A percentile compares a stretch with the other conserved stretches of the same genome.
These are phyloP conservation scores for Mycena indigotica DNA, from an alignment of 768 basidiomycete species.

Conservation along the genomic window DNA sequence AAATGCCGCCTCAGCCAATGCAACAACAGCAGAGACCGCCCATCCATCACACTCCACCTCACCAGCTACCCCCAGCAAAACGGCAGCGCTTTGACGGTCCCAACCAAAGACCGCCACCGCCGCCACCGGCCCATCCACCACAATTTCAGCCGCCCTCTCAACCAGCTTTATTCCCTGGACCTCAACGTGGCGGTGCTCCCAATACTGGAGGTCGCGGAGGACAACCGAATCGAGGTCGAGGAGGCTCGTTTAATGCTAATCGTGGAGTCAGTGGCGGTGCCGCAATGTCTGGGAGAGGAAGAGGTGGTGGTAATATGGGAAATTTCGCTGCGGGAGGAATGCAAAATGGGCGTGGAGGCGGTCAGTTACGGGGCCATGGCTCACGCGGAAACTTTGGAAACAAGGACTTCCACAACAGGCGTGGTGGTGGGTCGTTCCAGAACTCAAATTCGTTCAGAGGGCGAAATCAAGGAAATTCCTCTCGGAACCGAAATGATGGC, in stretches of 20 bases:
- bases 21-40: conserved; percentile 52
- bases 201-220: conserved; percentile 40
- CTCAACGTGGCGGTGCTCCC: conserved; percentile 39
- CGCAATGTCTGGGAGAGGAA: conserved; percentile 47
- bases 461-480: conserved; percentile 50
- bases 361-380: conserved; percentile 60
- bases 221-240: conserved; percentile 45
- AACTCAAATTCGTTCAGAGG: conserved; percentile 57
- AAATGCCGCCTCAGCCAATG: conserved; percentile 48
- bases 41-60: conserved; percentile 66
- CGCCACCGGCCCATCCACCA: conserved; percentile 54
- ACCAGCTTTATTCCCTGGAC: conserved; percentile 37
- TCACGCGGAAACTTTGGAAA: conserved; percentile 68
- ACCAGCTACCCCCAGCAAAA: conserved; percentile 90
- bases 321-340: conserved; percentile 43
- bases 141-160: conserved; percentile 63
- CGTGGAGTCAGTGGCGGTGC: conserved; percentile 49
- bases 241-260: conserved; percentile 38
- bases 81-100: conserved; percentile 87
- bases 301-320: conserved; percentile 41
- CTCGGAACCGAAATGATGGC: conserved; percentile 36
- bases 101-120: conserved; percentile 54
- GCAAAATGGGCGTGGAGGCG: conserved; percentile 38
- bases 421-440: conserved; percentile 68
- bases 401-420: conserved; percentile 64